Evolutionary conservation across 352 stramenopile genomes (phyloP).

Genomic region (Phytophthora litchii): DNA sequence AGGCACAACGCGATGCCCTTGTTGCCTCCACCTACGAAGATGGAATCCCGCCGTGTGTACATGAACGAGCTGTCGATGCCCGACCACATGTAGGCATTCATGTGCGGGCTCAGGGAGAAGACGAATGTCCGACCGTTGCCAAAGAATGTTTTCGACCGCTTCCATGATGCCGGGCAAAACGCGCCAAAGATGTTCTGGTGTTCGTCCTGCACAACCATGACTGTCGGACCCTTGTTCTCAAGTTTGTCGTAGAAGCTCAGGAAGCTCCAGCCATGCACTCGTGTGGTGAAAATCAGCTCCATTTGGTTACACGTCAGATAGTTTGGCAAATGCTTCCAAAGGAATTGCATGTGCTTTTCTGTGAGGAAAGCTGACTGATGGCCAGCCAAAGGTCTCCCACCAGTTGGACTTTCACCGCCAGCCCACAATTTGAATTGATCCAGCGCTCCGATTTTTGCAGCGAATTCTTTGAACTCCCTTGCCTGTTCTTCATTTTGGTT

Average conservation of each 20-base stretch:
- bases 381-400: slow-evolving; percentile 28
- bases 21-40: slow-evolving; percentile 72
- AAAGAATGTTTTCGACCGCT: slow-evolving; percentile 54
- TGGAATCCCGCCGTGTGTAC: slow-evolving; percentile 54
- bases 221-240: slow-evolving; percentile 65
- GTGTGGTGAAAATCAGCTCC: slow-evolving; percentile 70
- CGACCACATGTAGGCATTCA: slow-evolving; percentile 65
- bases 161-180: slow-evolving; percentile 74
- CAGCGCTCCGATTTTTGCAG: slow-evolving; percentile 49
- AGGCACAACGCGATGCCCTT: slow-evolving; percentile 75
- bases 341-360: slow-evolving; percentile 68
- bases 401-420: slow-evolving; percentile 25
- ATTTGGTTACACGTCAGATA: slow-evolving; percentile 76
- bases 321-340: slow-evolving; percentile 62
- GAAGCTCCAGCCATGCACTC: slow-evolving; percentile 70
- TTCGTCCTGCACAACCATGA: slow-evolving; percentile 72
- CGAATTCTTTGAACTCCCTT: slow-evolving; percentile 51
- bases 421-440: slow-evolving; percentile 71
- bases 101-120: slow-evolving; percentile 65
- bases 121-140: slow-evolving; percentile 83
- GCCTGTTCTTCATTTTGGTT: slow-evolving; percentile 31
- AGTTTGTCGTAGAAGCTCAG: slow-evolving; percentile 69
- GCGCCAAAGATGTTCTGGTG: slow-evolving; percentile 76
- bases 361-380: slow-evolving; percentile 67
- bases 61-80: slow-evolving; percentile 77